phyloP scores from a whole-genome alignment of 164 flowering plant species.

The Annona squamosa region DNA sequence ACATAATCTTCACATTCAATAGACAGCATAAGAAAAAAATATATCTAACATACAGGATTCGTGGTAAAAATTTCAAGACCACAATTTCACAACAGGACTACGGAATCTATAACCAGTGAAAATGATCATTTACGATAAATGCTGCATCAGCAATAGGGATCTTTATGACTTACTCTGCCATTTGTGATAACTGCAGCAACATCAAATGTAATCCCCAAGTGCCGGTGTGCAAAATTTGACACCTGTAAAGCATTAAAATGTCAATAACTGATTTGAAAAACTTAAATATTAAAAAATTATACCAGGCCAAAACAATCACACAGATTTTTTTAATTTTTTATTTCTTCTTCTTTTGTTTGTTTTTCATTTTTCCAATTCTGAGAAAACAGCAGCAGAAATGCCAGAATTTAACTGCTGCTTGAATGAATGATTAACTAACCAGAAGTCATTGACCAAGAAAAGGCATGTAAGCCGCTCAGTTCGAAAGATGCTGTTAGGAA shows the following conservation, averaged over 20 bases:
- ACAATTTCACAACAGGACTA: neutral
- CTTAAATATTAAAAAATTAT: no score
- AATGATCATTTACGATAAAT: neutral
- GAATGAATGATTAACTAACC: neutral
- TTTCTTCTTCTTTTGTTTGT: no score
- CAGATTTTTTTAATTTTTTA: no score
- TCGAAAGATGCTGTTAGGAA: no score
- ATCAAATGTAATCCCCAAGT: slow-evolving; percentile 48
- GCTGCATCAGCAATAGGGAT: neutral
- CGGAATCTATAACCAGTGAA: neutral
- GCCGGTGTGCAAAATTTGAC: slow-evolving; percentile 40
- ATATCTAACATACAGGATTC: neutral
- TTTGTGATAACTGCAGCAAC: slow-evolving; percentile 74
- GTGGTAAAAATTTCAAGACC: neutral
- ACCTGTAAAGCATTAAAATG: slow-evolving; percentile 43
- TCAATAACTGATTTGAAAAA: neutral
- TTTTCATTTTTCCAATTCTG: neutral
- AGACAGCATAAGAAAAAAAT: neutral
- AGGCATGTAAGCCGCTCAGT: no score
- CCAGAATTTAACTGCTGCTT: neutral
- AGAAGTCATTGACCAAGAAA: neutral
- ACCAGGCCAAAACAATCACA: neutral
- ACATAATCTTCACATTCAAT: neutral
- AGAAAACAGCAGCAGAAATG: neutral
- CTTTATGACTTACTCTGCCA: slow-evolving; percentile 69